Percentiles rank a stretch among this genome's conserved stretches.
Evolutionary conservation across 768 basidiomycete genomes (phyloP).

Genomic region (Lepiota brunneoincarnata): DNA sequence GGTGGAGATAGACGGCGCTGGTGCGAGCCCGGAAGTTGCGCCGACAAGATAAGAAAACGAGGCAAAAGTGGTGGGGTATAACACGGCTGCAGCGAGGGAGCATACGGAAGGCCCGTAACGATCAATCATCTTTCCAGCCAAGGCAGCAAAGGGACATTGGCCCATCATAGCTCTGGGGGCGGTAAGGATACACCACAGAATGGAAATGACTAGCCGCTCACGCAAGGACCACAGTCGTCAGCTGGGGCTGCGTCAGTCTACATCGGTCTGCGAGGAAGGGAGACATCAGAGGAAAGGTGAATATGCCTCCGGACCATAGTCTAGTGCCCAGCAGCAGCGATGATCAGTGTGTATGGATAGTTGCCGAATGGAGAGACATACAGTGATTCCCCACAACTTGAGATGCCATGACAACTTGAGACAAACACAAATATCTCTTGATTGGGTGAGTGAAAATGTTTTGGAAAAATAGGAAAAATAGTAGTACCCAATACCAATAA

Average conservation of each 20-base stretch:
- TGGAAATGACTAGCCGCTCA: constrained; percentile 31
- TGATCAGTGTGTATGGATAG: neutral
- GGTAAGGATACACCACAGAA: neutral
- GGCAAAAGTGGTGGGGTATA: constrained; percentile 61
- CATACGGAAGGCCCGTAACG: constrained; percentile 63
- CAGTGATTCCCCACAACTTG: no score
- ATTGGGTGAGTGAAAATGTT: no score
- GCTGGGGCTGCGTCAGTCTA: constrained; percentile 70
- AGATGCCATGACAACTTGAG: no score
- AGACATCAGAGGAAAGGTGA: constrained; percentile 74
- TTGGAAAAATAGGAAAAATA: no score
- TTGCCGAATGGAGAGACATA: constrained; percentile 23
- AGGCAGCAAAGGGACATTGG: constrained; percentile 72
- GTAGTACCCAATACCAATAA: no score
- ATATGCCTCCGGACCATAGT: constrained; percentile 77
- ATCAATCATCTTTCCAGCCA: constrained; percentile 71
- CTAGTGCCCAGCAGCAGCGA: constrained; percentile 32
- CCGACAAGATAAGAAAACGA: constrained; percentile 58
- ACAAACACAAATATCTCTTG: no score
- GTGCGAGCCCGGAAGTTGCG: constrained; percentile 33
- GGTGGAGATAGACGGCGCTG: constrained; percentile 43
- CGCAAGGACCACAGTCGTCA: constrained; percentile 78
- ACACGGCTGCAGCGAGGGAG: constrained; percentile 57
- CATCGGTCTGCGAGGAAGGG: constrained; percentile 56
- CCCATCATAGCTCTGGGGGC: constrained; percentile 69